Percentiles rank a stretch among this genome's conserved stretches.
These are phyloP conservation scores for Pluteus cervinus DNA, from an alignment of 768 basidiomycete genomes.

Conservation along the genomic window DNA sequence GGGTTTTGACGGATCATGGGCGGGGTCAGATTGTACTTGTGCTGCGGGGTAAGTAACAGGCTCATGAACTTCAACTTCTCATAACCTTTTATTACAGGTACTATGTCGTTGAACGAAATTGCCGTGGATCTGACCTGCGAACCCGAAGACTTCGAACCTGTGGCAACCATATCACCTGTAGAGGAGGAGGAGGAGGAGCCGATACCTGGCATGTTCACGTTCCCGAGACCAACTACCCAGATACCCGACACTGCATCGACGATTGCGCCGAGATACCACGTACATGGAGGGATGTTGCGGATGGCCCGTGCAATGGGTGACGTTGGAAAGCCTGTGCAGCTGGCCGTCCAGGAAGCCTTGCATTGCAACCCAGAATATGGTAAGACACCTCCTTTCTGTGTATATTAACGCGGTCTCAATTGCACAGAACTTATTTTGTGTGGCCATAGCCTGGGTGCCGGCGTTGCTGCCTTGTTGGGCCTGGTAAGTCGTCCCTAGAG, in stretches of 20 bases:
- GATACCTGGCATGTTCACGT: constrained; percentile 30
- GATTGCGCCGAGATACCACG: constrained; percentile 40
- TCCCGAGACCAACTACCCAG: constrained; percentile 25
- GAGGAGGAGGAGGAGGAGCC: constrained; percentile 24
- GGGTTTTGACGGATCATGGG: constrained; percentile 80
- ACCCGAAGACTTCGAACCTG: constrained; percentile 58
- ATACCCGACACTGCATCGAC: constrained; percentile 6
- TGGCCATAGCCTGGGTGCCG: constrained; percentile 82
- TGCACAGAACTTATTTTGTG: constrained; percentile 62
- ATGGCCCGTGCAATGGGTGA: constrained; percentile 79
- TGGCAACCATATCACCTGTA: constrained; percentile 25
- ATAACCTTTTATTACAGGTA: constrained; percentile 35
- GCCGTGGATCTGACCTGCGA: constrained; percentile 85
- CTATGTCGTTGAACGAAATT: constrained; percentile 83
- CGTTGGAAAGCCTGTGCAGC: constrained; percentile 69
- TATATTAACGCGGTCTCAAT: constrained; percentile 1
- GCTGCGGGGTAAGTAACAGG: constrained; percentile 42
- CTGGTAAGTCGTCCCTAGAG: constrained; percentile 39
- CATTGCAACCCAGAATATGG: constrained; percentile 66
- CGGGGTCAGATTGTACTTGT: constrained; percentile 73
- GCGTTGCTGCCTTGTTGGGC: constrained; percentile 70
- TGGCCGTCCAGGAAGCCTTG: constrained; percentile 67
- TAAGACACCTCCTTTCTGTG: no score
- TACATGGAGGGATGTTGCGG: constrained; percentile 76
- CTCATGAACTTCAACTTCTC: not conserved